phyloP scores from a whole-genome alignment of 2,329 filamentous ascomycete genomes.

The Aureobasidium melanogenum region DNA sequence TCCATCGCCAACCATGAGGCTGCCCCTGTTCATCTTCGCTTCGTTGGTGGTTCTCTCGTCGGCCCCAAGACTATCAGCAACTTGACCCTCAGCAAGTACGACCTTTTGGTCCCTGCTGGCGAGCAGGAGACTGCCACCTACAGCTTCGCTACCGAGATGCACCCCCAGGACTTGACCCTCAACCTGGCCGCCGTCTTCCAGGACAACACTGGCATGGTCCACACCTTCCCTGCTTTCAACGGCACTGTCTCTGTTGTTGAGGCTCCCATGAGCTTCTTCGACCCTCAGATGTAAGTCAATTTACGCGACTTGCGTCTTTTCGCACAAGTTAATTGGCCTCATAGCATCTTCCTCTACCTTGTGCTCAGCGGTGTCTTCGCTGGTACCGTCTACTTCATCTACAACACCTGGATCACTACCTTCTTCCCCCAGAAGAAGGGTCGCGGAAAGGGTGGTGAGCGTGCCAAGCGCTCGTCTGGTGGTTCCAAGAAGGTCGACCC shows the following conservation, averaged over 20 bases:
- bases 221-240: slow-evolving; percentile 72
- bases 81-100: slow-evolving; percentile 68
- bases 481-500: slow-evolving; percentile 61
- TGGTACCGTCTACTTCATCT: slow-evolving; percentile 88
- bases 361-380: slow-evolving; percentile 72
- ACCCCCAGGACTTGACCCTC: slow-evolving; percentile 79
- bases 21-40: slow-evolving; percentile 61
- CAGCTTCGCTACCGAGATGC: slow-evolving; percentile 81
- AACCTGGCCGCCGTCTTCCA: slow-evolving; percentile 67
- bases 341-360: slow-evolving; percentile 93
- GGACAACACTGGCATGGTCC: slow-evolving; percentile 57
- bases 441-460: slow-evolving; percentile 55
- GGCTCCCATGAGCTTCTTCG: slow-evolving; percentile 81
- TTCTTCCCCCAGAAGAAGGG: slow-evolving; percentile 80
- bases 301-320: not conserved
- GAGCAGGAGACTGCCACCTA: slow-evolving; percentile 70
- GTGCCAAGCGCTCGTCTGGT: slow-evolving; percentile 50
- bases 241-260: slow-evolving; percentile 81
- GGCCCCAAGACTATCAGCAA: slow-evolving; percentile 65
- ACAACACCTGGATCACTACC: slow-evolving; percentile 93
- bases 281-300: slow-evolving; percentile 78
- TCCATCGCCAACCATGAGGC: slow-evolving; percentile 79
- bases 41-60: slow-evolving; percentile 67
- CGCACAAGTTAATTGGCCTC: slow-evolving; percentile 1
- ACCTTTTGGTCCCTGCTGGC: slow-evolving; percentile 64